Base-by-base conservation (phyloP, 345 rosid genomes). In the Carallia brachiata region DNA sequence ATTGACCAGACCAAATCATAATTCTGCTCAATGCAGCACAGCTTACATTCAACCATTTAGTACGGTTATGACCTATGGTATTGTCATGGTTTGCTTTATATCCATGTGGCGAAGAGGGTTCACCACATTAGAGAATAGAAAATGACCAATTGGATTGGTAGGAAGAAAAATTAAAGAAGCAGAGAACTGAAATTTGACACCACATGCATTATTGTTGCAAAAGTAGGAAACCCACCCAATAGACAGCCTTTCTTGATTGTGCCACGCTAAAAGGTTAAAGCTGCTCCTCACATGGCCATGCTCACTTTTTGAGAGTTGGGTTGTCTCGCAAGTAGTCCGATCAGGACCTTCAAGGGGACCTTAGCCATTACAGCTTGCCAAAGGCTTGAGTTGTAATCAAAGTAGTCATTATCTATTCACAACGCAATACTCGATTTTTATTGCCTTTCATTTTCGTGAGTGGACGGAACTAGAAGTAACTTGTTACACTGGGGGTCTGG, bases 271-370 rank as follows among this genome's bases (percentile, higher is more conserved):
- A 73, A 73, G 68, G 80, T 37, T 65, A 81, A 78, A 86, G 84
- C 80, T 78, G 78, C 74, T 23, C 56, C 39, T 77, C 89, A 83
- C 87, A 80, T 82, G 87, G 82, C 75, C 67, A 17, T 52, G 65
- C 73, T 62, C 60, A 65, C 80, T 79, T 79, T 23, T 75, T 75
- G 60, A 27, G 65, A 67, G 36, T 60, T 75, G 32, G 52, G 61
- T 68, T 7, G 66, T 70, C 71, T 72, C 57, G 23, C 23, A 52
- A 64, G 66, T 31, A 18, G 53, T 66, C 64, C 39, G 65, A 62
- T 73, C 62, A 30, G 44, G 23, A 64, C 66, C 56, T 67, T 58
- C 72, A 36, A 70, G 67, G 50, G 67, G 55, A 10, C 68, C 70
- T 32, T 3, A 57, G 39, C 69, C 65, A 65, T 18, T 50, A 69